Percentiles rank a stretch among this genome's conserved stretches.
These are phyloP conservation scores for Stephania cephalantha DNA, from an alignment of 164 flowering plant species.

Conservation along the genomic window DNA sequence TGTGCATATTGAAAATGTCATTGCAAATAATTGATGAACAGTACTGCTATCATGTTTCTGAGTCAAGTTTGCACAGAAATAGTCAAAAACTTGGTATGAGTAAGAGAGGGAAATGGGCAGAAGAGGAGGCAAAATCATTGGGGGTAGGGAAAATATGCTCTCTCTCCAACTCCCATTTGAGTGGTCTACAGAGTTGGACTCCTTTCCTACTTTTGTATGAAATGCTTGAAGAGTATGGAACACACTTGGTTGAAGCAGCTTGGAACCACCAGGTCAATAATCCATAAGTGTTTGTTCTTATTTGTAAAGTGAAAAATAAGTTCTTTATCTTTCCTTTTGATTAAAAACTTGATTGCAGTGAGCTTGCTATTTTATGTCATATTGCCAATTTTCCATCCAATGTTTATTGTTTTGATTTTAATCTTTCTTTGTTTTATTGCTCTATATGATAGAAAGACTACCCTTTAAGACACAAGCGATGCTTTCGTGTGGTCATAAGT, in stretches of 20 bases:
- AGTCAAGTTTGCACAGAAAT: conserved; percentile 22
- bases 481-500: no score
- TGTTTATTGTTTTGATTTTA: background rate
- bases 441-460: background rate
- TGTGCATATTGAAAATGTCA: conserved; percentile 57
- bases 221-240: conserved; percentile 97
- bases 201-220: conserved; percentile 91
- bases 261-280: conserved; percentile 87
- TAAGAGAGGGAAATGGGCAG: conserved; percentile 79
- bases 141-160: conserved; percentile 56
- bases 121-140: conserved; percentile 78
- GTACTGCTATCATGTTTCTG: conserved; percentile 17
- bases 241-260: conserved; percentile 98
- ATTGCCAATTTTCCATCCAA: background rate
- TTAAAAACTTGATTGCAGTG: background rate
- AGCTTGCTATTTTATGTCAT: background rate
- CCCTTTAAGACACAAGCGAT: no score
- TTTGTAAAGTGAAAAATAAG: no score
- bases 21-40: conserved; percentile 29
- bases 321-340: background rate
- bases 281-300: background rate
- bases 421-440: background rate
- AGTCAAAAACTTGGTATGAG: conserved; percentile 34
- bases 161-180: conserved; percentile 21
- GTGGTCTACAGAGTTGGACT: conserved; percentile 57